phyloP scores from a whole-genome alignment of 1,284 basidiomycete genomes.

The Trichosporon inkin region DNA sequence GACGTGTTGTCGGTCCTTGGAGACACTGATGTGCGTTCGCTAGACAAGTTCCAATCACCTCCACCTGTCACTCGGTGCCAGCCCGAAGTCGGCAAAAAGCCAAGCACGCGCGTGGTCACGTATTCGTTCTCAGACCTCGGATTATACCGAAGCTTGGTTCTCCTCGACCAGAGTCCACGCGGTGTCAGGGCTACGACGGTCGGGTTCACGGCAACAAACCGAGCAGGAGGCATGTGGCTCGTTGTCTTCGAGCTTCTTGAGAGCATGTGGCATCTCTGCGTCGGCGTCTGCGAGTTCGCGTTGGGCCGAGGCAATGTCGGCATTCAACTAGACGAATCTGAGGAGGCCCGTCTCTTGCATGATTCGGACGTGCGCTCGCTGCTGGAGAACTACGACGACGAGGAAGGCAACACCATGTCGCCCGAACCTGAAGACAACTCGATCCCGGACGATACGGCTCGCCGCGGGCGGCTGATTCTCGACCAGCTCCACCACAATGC shows the following conservation, averaged over 20 bases:
- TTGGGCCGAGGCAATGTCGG: constrained; percentile 32
- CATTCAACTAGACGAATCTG: constrained; percentile 31
- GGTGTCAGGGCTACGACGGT: constrained; percentile 26
- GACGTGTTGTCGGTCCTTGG: constrained; percentile 17
- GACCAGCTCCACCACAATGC: constrained; percentile 43
- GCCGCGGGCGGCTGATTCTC: constrained; percentile 37
- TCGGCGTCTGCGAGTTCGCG: constrained; percentile 47
- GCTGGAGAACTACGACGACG: constrained; percentile 17
- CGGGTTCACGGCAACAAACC: constrained; percentile 19
- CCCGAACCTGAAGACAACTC: neutral
- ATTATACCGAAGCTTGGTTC: constrained; percentile 39
- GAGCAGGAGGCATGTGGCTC: constrained; percentile 37
- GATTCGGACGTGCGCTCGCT: constrained; percentile 20
- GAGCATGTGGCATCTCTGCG: constrained; percentile 37
- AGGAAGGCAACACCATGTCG: constrained; percentile 7
- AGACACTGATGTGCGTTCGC: constrained; percentile 14
- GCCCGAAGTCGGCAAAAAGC: constrained; percentile 10
- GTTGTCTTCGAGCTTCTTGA: constrained; percentile 39
- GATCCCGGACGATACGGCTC: constrained; percentile 26
- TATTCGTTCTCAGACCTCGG: constrained; percentile 41
- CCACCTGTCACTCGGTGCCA: constrained; percentile 8
- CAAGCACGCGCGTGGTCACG: constrained; percentile 16
- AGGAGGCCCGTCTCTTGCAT: constrained; percentile 32
- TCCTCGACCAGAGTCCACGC: constrained; percentile 33
- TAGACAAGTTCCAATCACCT: constrained; percentile 7